A percentile compares a stretch with the other conserved stretches of the same genome.
Conservation (phyloP, 148 eudicot genomes). For the Camellia sinensis region DNA sequence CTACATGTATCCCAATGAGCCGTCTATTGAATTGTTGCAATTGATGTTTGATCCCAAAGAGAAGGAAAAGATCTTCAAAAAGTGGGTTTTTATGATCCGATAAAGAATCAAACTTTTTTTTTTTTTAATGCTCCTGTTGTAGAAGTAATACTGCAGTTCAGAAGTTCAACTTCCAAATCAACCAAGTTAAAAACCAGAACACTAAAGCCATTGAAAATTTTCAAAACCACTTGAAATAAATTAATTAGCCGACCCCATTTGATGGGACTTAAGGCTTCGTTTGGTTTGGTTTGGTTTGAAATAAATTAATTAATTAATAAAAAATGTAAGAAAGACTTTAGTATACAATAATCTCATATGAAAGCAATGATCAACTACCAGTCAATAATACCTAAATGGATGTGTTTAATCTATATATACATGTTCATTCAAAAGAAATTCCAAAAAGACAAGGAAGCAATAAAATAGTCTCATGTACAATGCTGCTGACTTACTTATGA, state of each 20-base stretch:
- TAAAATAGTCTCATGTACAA: background rate
- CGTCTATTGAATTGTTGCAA: no score
- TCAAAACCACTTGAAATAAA: no score
- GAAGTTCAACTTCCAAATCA: background rate
- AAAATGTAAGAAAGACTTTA: background rate
- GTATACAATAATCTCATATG: background rate
- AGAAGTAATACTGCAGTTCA: background rate
- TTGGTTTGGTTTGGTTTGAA: no score
- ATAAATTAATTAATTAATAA: no score
- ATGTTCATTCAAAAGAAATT: background rate
- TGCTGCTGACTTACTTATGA: constrained; percentile 40
- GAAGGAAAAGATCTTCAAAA: no score
- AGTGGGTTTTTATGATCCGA: no score
- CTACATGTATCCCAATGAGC: no score
- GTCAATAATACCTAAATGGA: background rate
- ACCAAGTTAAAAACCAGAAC: background rate
- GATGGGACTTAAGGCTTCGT: no score
- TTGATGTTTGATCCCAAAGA: no score
- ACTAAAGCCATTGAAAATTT: background rate
- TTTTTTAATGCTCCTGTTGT: no score
- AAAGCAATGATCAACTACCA: background rate
- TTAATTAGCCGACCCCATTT: no score
- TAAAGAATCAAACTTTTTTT: no score
- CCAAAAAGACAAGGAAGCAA: background rate
- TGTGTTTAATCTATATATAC: background rate